Conservation (phyloP, 768 basidiomycete species). For the Dioszegia aurantiaca region DNA sequence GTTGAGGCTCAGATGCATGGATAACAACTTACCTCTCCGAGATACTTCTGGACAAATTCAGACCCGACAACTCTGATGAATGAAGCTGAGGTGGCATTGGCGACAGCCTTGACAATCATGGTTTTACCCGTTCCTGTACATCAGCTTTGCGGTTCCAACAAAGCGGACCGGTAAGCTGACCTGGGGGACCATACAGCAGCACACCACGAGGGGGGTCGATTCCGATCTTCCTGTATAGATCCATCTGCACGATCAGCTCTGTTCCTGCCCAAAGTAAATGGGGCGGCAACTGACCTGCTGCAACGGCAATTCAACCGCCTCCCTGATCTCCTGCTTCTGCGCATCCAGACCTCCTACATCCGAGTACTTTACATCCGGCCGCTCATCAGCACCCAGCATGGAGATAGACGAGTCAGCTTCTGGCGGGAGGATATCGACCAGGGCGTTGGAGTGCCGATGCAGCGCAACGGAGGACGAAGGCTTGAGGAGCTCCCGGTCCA, state of each 20-base stretch:
- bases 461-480: constrained; percentile 97
- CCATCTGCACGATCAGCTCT: constrained; percentile 66
- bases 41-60: constrained; percentile 99
- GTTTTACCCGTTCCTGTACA: constrained; percentile 90
- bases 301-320: constrained; percentile 90
- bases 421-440: constrained; percentile 96
- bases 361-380: constrained; percentile 85
- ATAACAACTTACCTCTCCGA: constrained; percentile 64
- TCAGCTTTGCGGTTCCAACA: not conserved
- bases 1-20: not conserved
- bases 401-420: constrained; percentile 97
- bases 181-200: constrained; percentile 92
- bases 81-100: constrained; percentile 90
- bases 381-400: constrained; percentile 91
- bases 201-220: constrained; percentile 99
- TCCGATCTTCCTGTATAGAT: constrained; percentile 98
- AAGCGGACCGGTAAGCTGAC: constrained; percentile 54
- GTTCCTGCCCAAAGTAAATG: not conserved
- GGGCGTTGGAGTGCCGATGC: constrained; percentile 95
- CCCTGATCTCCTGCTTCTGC: constrained; percentile 98
- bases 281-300: constrained; percentile 42
- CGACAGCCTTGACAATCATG: constrained; percentile 99
- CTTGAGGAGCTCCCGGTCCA: constrained; percentile 95
- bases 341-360: constrained; percentile 96
- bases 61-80: constrained; percentile 98